These are phyloP conservation scores for Physcia stellaris DNA, from an alignment of 495 filamentous ascomycete genomes.

Conservation along the genomic window DNA sequence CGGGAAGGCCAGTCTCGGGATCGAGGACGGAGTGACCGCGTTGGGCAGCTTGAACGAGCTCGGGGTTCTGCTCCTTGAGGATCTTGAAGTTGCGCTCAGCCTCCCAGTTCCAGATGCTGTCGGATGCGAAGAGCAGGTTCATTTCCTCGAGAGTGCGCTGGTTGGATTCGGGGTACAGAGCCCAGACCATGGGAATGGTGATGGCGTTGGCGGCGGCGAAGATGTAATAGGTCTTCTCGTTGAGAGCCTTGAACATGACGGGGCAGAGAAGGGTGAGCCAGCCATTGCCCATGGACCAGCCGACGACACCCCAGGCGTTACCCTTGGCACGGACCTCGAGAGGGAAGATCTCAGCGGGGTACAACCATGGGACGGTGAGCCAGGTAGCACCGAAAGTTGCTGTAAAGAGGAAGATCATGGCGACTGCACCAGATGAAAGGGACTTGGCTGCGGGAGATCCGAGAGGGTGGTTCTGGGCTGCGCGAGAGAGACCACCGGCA, in stretches of 20 bases:
- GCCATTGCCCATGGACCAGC: constrained; percentile 61
- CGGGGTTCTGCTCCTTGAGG: constrained; percentile 40
- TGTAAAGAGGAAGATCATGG: constrained; percentile 59
- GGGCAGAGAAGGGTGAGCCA: constrained; percentile 52
- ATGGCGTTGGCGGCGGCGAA: constrained; percentile 50
- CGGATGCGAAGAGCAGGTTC: constrained; percentile 49
- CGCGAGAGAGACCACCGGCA: constrained; percentile 39
- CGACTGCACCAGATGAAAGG: constrained; percentile 48
- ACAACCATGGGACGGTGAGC: constrained; percentile 59
- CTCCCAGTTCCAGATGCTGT: constrained; percentile 49
- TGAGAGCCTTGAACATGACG: constrained; percentile 46
- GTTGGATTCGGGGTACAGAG: constrained; percentile 54
- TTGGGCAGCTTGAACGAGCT: constrained; percentile 28
- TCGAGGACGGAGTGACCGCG: constrained; percentile 36
- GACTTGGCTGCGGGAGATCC: constrained; percentile 29
- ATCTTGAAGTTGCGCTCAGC: constrained; percentile 44
- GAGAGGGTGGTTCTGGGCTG: constrained; percentile 31
- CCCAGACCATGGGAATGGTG: constrained; percentile 52
- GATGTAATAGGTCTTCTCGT: constrained; percentile 54
- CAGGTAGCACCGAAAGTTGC: constrained; percentile 58
- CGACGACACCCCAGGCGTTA: constrained; percentile 63
- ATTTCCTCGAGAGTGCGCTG: constrained; percentile 59
- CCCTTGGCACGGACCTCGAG: constrained; percentile 53
- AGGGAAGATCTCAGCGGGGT: constrained; percentile 61
- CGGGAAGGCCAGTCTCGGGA: constrained; percentile 26